Percentiles rank a stretch among this genome's conserved stretches.
phyloP scores from a whole-genome alignment of 1,284 basidiomycete genomes.

The Limonomyces culmigenus region DNA sequence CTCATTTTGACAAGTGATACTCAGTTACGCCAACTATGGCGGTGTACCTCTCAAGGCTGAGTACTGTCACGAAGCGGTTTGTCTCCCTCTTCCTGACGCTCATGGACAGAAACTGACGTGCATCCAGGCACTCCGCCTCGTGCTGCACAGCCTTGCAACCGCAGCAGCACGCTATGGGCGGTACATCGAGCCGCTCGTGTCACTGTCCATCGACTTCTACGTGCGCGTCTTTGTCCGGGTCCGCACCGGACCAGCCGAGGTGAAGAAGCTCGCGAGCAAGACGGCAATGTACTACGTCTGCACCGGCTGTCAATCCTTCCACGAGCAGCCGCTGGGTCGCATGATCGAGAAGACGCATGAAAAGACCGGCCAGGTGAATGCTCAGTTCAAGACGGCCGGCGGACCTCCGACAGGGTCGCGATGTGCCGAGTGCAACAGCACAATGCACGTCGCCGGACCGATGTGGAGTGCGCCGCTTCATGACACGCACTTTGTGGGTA shows the following conservation, averaged over 20 bases:
- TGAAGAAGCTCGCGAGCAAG: constrained; percentile 76
- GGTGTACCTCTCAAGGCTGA: constrained; percentile 86
- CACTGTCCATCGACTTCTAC: constrained; percentile 96
- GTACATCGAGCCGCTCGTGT: constrained; percentile 82
- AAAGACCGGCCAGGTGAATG: constrained; percentile 34
- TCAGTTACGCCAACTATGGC: constrained; percentile 88
- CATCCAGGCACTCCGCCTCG: constrained; percentile 70
- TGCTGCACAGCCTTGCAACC: constrained; percentile 73
- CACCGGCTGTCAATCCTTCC: constrained; percentile 61
- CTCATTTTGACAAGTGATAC: neutral
- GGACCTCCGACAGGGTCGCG: constrained; percentile 52
- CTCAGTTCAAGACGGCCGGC: constrained; percentile 52
- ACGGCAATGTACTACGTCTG: constrained; percentile 76
- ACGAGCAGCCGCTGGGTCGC: constrained; percentile 67
- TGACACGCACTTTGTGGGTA: constrained; percentile 54
- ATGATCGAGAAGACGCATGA: constrained; percentile 40
- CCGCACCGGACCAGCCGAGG: constrained; percentile 62
- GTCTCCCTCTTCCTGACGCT: constrained; percentile 12
- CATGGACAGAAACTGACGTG: neutral
- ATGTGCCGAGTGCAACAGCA: constrained; percentile 73
- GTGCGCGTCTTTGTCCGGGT: constrained; percentile 84
- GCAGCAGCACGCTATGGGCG: constrained; percentile 87
- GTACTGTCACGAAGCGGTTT: constrained; percentile 84
- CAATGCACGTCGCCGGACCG: constrained; percentile 78
- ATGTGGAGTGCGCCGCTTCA: constrained; percentile 95